These are phyloP conservation scores for Phytophthora fragariaefolia DNA, from an alignment of 352 stramenopile species.

Conservation along the genomic window DNA sequence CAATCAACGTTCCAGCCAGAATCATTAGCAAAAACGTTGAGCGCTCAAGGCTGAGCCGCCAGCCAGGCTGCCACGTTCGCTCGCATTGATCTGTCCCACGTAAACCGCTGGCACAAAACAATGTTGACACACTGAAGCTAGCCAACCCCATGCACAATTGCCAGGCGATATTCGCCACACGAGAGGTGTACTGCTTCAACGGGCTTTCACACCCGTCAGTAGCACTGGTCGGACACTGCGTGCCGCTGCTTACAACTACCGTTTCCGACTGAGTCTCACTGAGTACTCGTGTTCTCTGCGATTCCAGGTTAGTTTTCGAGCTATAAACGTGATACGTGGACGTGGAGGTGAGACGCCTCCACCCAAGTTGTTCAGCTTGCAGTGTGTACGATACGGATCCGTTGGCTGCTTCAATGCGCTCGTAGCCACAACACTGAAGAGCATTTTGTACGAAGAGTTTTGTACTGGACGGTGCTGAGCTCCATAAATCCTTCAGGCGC, in stretches of 20 bases:
- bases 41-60: conserved; percentile 23
- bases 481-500: conserved; percentile 41
- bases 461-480: conserved; percentile 31
- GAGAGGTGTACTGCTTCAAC: conserved; percentile 46
- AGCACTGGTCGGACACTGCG: conserved; percentile 16
- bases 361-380: conserved; percentile 38
- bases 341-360: conserved; percentile 32
- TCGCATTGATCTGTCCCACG: conserved; percentile 1
- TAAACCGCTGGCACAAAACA: conserved; percentile 25
- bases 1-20: conserved; percentile 35
- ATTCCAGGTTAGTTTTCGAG: not conserved
- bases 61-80: conserved; percentile 24
- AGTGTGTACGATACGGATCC: conserved; percentile 45
- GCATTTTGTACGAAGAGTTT: conserved; percentile 62
- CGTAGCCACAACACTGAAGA: conserved; percentile 57
- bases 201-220: conserved; percentile 31
- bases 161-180: conserved; percentile 31
- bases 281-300: conserved; percentile 16
- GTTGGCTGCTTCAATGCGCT: conserved; percentile 35
- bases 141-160: conserved; percentile 25
- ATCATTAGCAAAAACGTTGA: conserved; percentile 21
- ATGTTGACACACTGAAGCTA: conserved; percentile 21
- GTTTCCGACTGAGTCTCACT: conserved; percentile 23
- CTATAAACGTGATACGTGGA: conserved; percentile 32
- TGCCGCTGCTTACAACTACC: not conserved